Conservation (phyloP, 2,329 filamentous ascomycete species). For the Neopestalotiopsis sp. region DNA sequence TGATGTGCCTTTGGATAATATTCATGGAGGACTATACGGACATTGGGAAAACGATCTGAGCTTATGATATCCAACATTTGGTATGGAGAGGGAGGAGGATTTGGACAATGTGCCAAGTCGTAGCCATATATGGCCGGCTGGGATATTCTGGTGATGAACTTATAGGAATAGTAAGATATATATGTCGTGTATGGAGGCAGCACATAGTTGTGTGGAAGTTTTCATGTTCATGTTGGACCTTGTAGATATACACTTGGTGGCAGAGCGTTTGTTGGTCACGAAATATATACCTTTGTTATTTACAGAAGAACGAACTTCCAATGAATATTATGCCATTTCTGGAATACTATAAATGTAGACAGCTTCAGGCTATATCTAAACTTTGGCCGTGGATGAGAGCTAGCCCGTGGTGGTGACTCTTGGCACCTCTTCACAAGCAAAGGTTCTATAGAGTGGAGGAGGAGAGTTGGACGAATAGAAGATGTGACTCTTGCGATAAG, state of each 20-base stretch:
- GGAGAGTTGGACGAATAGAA: no score
- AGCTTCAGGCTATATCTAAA: no score
- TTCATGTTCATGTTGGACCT: not conserved
- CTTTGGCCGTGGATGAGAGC: no score
- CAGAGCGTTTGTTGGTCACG: not conserved
- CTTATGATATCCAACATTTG: not conserved
- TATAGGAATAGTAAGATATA: not conserved
- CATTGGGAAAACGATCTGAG: not conserved
- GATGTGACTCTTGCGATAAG: no score
- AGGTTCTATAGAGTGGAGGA: no score
- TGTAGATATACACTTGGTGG: not conserved
- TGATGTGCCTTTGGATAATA: not conserved
- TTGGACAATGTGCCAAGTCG: not conserved
- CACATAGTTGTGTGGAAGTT: not conserved
- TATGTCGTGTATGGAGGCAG: not conserved
- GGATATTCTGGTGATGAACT: not conserved
- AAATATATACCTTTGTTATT: not conserved
- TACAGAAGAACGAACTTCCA: not conserved
- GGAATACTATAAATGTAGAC: no score
- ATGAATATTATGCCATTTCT: no score
- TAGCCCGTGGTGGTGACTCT: no score
- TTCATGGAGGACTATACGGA: not conserved
- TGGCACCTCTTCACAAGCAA: no score
- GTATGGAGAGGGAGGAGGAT: not conserved
- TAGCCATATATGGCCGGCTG: not conserved